Evolutionary conservation across 1,284 basidiomycete genomes (phyloP), one percentile per base, ranked within the genome.

Genomic region (Pseudozyma pruni): DNA sequence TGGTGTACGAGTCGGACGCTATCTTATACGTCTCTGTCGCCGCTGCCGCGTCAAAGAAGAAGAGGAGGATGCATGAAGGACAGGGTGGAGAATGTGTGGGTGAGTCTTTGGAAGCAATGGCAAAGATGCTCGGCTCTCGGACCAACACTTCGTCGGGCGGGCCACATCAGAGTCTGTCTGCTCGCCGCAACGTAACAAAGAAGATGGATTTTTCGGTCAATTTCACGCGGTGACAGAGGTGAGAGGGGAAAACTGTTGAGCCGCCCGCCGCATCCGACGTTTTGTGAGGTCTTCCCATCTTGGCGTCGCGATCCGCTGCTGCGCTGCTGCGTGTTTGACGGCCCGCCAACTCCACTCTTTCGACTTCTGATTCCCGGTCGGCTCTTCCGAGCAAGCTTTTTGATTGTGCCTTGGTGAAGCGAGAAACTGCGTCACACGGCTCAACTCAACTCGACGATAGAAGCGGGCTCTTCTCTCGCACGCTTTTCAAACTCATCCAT

Each of bases 71-170:
- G n/a, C n/a, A n/a, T n/a, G n/a, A n/a, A n/a, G n/a, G n/a, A n/a
- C n/a, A n/a, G n/a, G 35, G 46, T 45, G 37, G 51, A 53, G 58
- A 49, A 61, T 16, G 47, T 50, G 31, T 25, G 31, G 25, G 19
- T 22, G 27, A n/a, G n/a, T n/a, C n/a, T n/a, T n/a, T 48, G 19
- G 31, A 33, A 41, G 34, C 14, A 35, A 16, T n/a, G n/a, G n/a
- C n/a, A n/a, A n/a, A n/a, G 11, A 31, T 40, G 50, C 25, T 59
- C 55, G 62, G 62, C 62, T 55, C 62, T 66, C 62, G 56, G 62
- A 66, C 62, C 62, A 66, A 66, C 62, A 66, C 55, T n/a, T n/a
- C n/a, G n/a, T n/a, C 33, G 6, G n/a, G 10, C 23, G 31, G 9
- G 8, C 22, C 32, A n/a, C 4, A 25, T 9, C 14, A 4, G 40